Evolutionary conservation across 2,329 filamentous ascomycete species (phyloP).

Genomic region (Curvularia hawaiiensis): DNA sequence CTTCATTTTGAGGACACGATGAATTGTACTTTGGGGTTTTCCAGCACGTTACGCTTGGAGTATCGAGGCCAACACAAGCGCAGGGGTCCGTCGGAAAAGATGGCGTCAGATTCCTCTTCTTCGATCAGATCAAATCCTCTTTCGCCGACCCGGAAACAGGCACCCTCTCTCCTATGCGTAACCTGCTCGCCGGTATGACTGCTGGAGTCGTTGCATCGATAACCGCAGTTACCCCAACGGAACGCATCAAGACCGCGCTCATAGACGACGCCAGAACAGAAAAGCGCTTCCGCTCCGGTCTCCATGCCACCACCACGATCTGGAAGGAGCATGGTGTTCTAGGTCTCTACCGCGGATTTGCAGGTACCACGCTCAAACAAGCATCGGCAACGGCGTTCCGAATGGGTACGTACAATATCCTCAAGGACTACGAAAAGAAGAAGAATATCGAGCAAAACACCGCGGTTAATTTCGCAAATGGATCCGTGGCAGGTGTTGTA

Average conservation of each 20-base stretch:
- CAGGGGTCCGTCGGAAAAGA: slow-evolving; percentile 67
- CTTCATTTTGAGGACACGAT: background rate
- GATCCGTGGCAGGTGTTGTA: slow-evolving; percentile 63
- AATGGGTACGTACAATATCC: slow-evolving; percentile 66
- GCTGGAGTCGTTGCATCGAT: slow-evolving; percentile 66
- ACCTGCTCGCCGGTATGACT: slow-evolving; percentile 67
- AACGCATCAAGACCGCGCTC: slow-evolving; percentile 70
- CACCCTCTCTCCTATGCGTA: slow-evolving; percentile 60
- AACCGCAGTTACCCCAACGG: slow-evolving; percentile 70
- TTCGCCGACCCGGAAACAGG: slow-evolving; percentile 63
- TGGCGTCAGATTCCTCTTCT: slow-evolving; percentile 68
- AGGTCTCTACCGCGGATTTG: slow-evolving; percentile 63
- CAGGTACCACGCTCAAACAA: slow-evolving; percentile 67
- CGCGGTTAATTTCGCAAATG: slow-evolving; percentile 64
- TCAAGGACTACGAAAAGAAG: slow-evolving; percentile 63
- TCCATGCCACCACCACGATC: slow-evolving; percentile 58
- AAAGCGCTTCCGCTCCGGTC: slow-evolving; percentile 56
- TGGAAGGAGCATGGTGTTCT: slow-evolving; percentile 59
- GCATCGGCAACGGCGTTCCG: slow-evolving; percentile 65
- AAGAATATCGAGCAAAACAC: slow-evolving; percentile 57
- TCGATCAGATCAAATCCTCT: slow-evolving; percentile 66
- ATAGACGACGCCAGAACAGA: slow-evolving; percentile 64
- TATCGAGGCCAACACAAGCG: slow-evolving; percentile 16
- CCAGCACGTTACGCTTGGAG: background rate
- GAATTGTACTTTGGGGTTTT: background rate